Base-by-base conservation (phyloP, 2,329 filamentous ascomycete genomes). In the Sarocladiaceae sp. region DNA sequence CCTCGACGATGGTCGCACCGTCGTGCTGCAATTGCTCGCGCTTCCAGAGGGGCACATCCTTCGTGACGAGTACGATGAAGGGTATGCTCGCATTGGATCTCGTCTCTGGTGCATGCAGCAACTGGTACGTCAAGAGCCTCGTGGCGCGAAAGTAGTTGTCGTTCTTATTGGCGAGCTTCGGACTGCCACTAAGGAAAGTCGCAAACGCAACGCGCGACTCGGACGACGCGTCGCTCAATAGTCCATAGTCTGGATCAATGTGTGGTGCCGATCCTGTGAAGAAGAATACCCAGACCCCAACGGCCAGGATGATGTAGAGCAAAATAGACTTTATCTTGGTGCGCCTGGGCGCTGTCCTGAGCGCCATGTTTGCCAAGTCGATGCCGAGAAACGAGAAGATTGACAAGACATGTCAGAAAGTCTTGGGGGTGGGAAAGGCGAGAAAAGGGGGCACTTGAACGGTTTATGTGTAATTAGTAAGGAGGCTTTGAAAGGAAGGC, bases 111-210 rank as follows among this genome's bases (percentile, higher is more conserved):
- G 62, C 66, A 51, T 73, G 68, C 2, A 73, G 60, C 3, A 74
- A 58, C 56, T 74, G 71, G 57, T 73, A 72, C 12, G 65, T 60
- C 11, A 74, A 59, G 40, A 69, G 61, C 4, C 71, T 67, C 1
- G 67, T 61, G 18, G 65, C 66, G 20, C 63, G 59, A 55, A 70
- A 71, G 58, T 74, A 75, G 44, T 48, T 48, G 44, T 48, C 44
- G 3, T 48, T 33, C 44, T 48, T 48, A 6, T 48, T 12, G 25
- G 44, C 44, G n/a, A 31, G 6, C 22, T 26, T 31, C 26, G 25
- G 11, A 10, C 20, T 17, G 18, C 44, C 44, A 22, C 44, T 48
- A 28, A 48, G 44, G 15, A 48, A 48, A 33, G 44, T 48, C n/a
- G 44, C 44, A 26, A 31, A 48, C 12, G 44, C 44, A 22, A 48